Conservation (phyloP, 2,329 filamentous ascomycete species). For the Aschersonia sp. region DNA sequence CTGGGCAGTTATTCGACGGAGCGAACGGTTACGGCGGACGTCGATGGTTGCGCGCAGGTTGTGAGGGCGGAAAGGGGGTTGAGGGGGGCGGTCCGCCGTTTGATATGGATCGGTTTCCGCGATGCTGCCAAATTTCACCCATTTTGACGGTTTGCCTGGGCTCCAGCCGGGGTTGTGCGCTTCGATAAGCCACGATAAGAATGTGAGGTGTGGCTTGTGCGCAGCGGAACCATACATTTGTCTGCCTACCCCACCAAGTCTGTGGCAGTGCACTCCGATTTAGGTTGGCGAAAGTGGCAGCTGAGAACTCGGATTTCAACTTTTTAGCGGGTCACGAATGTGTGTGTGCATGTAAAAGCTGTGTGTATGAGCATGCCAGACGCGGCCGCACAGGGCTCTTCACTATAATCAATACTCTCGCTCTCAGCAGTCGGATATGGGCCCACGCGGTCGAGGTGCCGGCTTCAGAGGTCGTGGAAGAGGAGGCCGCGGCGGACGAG, state of each 20-base stretch:
- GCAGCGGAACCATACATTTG: slow-evolving; percentile 6
- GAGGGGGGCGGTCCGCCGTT: background rate
- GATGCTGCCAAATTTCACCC: slow-evolving; percentile 23
- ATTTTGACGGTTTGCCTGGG: slow-evolving; percentile 28
- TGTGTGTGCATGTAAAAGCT: background rate
- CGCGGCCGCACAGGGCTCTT: too few species aligned
- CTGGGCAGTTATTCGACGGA: slow-evolving; percentile 27
- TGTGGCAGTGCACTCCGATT: background rate
- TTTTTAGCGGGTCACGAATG: slow-evolving; percentile 5
- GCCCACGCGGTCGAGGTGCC: slow-evolving; percentile 19
- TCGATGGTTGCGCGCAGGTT: background rate
- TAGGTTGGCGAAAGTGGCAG: too few species aligned
- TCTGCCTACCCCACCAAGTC: slow-evolving; percentile 13
- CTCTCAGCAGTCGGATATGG: slow-evolving; percentile 12
- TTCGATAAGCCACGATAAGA: slow-evolving; percentile 33
- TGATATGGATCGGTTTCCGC: slow-evolving; percentile 8
- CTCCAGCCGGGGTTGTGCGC: slow-evolving; percentile 33
- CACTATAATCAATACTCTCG: too few species aligned
- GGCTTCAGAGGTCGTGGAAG: slow-evolving; percentile 16
- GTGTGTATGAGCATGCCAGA: background rate
- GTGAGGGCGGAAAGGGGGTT: background rate
- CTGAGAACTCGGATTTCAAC: background rate
- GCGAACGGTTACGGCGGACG: slow-evolving; percentile 6
- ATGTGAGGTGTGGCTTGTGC: slow-evolving; percentile 13
- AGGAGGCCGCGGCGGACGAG: slow-evolving; percentile 10